Evolutionary conservation across 441 rosid genomes (phyloP), one percentile per base, ranked within the genome.

Genomic region (Adansonia rubrostipa): DNA sequence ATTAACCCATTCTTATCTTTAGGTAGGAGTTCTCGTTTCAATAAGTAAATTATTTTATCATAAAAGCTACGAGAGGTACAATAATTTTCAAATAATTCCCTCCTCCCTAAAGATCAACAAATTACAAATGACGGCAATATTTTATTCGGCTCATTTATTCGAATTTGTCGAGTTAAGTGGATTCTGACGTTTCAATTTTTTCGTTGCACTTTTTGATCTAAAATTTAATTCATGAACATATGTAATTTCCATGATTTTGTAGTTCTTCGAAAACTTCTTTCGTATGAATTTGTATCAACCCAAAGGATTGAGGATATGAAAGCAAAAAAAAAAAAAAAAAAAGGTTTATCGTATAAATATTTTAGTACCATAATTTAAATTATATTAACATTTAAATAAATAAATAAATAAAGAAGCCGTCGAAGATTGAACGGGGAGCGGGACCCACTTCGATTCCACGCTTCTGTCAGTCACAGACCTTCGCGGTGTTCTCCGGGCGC

Each of bases 401-500:
- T 24, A 24, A 24, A 24, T 24, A 24, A 4, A 42, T 0, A 42
- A 42, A 42, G 45, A 42, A 42, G 45, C 45, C 45, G 7, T 6
- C 8, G 36, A 33, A 33, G 36, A 33, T 3, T 33, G 36, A 85
- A 85, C 82, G 84, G 79, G 66, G 13, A 45, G 13, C 13, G 72
- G 77, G 8, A 42, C 45, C 7, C 45, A 42, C 45, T 42, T 42
- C 45, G 45, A 77, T 4, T 75, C 77, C 79, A 74, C 17, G 11
- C 1, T 5, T 45, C 36, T 45, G 51, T 42, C 14, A 42, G 51
- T 66, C 45, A 42, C 51, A 50, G 28, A 44, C 7, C 71, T 42
- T 6, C 14, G 44, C 61, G 40, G 61, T 71, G 61, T 71, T 5
- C 14, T 33, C 7, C 7, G 2, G 61, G 47, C 9, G 8, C 74